Base-by-base conservation (phyloP, 345 rosid genomes). In the Eucalyptus shirleyi region DNA sequence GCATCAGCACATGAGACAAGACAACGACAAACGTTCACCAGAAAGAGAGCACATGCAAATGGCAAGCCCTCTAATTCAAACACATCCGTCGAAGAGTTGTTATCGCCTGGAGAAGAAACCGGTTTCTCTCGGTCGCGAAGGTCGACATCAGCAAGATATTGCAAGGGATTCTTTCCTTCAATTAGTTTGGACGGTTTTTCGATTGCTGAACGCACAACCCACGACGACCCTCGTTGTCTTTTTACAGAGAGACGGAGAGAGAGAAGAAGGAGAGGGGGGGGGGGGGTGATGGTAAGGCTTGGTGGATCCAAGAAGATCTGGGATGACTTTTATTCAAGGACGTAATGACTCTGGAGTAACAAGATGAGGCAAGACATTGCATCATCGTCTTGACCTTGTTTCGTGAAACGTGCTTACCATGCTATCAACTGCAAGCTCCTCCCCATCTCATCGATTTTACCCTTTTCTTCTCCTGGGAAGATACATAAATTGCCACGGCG, bases 221-320 rank as follows among this genome's bases (percentile, higher is more conserved):
- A 34, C 62, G 26, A 45, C 86, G 18, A 72, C 88, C 90, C 88
- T 80, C 81, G 49, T 7, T 90, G 87, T 81, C 77, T 44, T 86
- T 92, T 87, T 69, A n/a, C 24, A 90, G 44, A 32, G 12, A 60
- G 32, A 81, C 51, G 88, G 53, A 89, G 88, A 87, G 92, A 87
- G 92, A 10, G n/a, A n/a, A n/a, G n/a, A n/a, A n/a, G n/a, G n/a
- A 6, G 47, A 4, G 12, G 4, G 49, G 12, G 47, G 47, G 47
- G 11, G 11, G 47, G 10, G 10, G 11, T 3, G 47, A 3, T 3
- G 0, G 47, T 1, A 1, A n/a, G 42, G 80, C 34, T 32, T 32
- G 80, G 92, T 92, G 67, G 94, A 96, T 95, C 95, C 92, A 93
- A 94, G 91, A 91, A 92, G 91, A 95, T 96, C 96, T 93, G 92